Evolutionary conservation across 768 basidiomycete species (phyloP), one percentile per base, ranked within the genome.

Genomic region (Scleroderma bovista): DNA sequence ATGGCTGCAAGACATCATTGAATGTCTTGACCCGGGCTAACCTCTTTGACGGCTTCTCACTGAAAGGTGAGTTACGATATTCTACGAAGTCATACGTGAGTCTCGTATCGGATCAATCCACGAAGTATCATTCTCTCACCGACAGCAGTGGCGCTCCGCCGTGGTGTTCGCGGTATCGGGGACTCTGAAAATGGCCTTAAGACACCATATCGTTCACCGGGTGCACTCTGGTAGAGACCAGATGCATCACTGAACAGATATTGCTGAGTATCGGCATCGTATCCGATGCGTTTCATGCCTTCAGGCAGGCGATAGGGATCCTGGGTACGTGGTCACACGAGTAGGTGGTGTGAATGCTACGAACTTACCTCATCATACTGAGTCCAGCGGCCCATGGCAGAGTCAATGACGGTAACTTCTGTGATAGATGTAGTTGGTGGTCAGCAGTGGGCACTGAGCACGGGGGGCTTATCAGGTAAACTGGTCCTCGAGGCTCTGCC

Each of bases 181-280:
- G 60, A 58, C 6, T 52, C 46, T 1, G 53, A 7, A 12, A 77
- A 61, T 22, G 74, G 72, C 5, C 47, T 70, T 41, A 81, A 62
- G 1, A 59, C 54, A 9, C 79, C 79, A 45, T 77, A 79, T 19
- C 67, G 56, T 31, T 63, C 64, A n/a, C 74, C 74, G 1, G 77
- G 72, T 23, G 68, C 68, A 24, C 74, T 71, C 42, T 69, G 59
- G 59, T 79, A 81, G 4, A 73, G 56, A 1, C 79, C 79, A 3
- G 70, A 58, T 10, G n/a, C 9, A 48, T 82, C 79, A 29, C 67
- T 60, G 44, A 80, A 82, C 4, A 71, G 75, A 50, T 80, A 81
- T 13, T 68, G 63, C n/a, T 68, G 59, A 0, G 74, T 71, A 47
- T 82, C 80, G 1, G 77, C 70, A 52, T 83, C 80, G 48, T 81